Evolutionary conservation across 352 stramenopile species (phyloP).

Genomic region (Phytophthora europaea): DNA sequence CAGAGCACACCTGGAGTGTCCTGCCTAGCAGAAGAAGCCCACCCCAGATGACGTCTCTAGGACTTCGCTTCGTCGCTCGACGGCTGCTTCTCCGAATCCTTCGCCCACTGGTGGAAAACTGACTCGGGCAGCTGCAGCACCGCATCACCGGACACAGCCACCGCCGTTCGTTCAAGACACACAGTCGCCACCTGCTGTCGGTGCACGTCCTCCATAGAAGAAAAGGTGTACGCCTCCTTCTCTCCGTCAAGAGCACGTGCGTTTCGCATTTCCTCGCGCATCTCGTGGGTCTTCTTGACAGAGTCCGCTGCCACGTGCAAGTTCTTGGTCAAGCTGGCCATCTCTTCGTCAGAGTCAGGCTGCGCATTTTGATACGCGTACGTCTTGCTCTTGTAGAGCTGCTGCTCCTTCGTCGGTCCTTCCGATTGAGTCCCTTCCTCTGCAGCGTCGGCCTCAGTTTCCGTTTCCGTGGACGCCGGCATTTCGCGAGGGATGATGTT

Average conservation of each 20-base stretch:
- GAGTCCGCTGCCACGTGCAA: constrained; percentile 56
- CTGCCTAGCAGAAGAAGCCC: too few relatives aligned
- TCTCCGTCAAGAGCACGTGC: constrained; percentile 30
- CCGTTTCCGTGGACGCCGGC: constrained; percentile 18
- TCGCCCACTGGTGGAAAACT: constrained; percentile 72
- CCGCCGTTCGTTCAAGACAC: constrained; percentile 73
- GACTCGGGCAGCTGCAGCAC: constrained; percentile 78
- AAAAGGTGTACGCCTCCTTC: constrained; percentile 53
- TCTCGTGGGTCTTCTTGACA: constrained; percentile 71
- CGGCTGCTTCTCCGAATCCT: constrained; percentile 30
- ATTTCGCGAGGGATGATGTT: constrained; percentile 44
- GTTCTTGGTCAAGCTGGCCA: constrained; percentile 68
- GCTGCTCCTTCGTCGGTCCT: constrained; percentile 37
- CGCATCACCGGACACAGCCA: constrained; percentile 79
- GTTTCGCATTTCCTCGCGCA: constrained; percentile 55
- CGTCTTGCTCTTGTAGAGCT: constrained; percentile 67
- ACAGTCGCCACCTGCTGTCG: constrained; percentile 69
- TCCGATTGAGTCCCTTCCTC: constrained; percentile 10
- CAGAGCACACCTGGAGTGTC: too few relatives aligned
- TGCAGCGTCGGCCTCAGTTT: constrained; percentile 35
- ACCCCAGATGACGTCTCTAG: not conserved
- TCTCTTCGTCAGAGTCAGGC: constrained; percentile 64
- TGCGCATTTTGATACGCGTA: constrained; percentile 42
- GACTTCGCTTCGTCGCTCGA: not conserved
- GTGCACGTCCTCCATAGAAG: constrained; percentile 80